Conservation (phyloP, 2,329 filamentous ascomycete species). For the Fusarium avenaceum region DNA sequence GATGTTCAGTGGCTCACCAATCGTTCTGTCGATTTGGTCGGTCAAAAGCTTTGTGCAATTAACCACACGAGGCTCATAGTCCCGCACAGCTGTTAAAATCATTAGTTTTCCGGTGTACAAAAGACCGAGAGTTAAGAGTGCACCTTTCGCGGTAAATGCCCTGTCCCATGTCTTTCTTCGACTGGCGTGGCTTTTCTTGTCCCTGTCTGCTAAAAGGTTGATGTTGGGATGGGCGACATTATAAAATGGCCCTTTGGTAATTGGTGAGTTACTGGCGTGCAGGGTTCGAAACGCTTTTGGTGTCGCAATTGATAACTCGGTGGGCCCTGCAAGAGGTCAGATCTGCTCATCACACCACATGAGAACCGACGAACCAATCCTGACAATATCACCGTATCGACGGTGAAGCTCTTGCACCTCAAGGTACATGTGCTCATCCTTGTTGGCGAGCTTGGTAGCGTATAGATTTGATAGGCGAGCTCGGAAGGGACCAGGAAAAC, state of each 20-base stretch:
- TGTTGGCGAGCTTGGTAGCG: background rate
- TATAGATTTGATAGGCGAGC: slow-evolving; percentile 25
- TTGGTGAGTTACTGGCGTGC: slow-evolving; percentile 22
- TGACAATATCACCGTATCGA: slow-evolving; percentile 35
- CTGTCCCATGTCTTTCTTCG: slow-evolving; percentile 39
- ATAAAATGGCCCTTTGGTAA: slow-evolving; percentile 31
- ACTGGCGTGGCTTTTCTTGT: slow-evolving; percentile 19
- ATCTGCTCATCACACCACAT: accelerated
- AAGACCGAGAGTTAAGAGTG: accelerated
- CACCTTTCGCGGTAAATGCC: slow-evolving; percentile 37
- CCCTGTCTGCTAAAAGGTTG: slow-evolving; percentile 11
- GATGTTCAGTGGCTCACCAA: background rate
- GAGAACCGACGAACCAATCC: slow-evolving; percentile 3
- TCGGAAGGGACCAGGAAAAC: slow-evolving; percentile 32
- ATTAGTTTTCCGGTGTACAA: background rate
- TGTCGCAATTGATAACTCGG: slow-evolving; percentile 26
- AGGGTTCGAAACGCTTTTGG: slow-evolving; percentile 28
- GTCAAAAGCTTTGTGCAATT: slow-evolving; percentile 22
- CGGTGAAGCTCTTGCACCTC: slow-evolving; percentile 30
- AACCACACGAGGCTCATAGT: slow-evolving; percentile 31
- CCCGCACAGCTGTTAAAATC: background rate
- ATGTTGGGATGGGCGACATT: slow-evolving; percentile 14
- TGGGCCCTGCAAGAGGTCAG: slow-evolving; percentile 2
- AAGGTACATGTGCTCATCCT: slow-evolving; percentile 18
- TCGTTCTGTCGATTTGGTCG: background rate